Conservation (phyloP, 1,284 basidiomycete species). For the Leccinum idahoense region DNA sequence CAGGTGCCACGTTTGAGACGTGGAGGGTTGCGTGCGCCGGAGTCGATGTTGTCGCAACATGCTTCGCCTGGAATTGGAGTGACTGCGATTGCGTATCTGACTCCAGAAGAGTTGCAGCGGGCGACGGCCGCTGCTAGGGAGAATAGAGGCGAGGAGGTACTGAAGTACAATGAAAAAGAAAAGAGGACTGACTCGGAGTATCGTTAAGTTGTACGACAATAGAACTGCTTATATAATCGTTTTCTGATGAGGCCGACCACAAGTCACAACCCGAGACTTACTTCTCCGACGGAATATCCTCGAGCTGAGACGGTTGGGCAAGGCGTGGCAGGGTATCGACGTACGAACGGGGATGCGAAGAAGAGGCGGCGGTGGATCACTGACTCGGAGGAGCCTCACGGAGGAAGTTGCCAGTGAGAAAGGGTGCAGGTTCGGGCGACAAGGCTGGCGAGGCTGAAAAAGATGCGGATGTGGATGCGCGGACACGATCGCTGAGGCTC, state of each 20-base stretch:
- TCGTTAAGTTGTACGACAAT: no score
- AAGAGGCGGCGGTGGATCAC: constrained; percentile 61
- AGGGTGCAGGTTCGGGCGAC: constrained; percentile 30
- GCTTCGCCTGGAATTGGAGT: constrained; percentile 33
- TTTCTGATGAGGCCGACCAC: no score
- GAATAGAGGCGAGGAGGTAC: constrained; percentile 8
- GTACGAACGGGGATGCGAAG: constrained; percentile 75
- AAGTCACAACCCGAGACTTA: no score
- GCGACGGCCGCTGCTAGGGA: constrained; percentile 10
- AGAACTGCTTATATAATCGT: no score
- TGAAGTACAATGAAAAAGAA: constrained; percentile 2
- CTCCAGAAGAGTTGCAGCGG: constrained; percentile 21
- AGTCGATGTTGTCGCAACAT: constrained; percentile 45
- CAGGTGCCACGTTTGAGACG: constrained; percentile 49
- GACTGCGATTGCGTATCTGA: constrained; percentile 19
- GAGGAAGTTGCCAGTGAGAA: constrained; percentile 36
- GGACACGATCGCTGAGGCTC: constrained; percentile 63
- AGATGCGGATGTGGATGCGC: constrained; percentile 25
- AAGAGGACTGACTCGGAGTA: constrained; percentile 46
- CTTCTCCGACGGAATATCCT: constrained; percentile 39
- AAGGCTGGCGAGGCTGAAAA: constrained; percentile 24
- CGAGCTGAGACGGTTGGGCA: constrained; percentile 76
- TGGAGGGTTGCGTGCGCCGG: constrained; percentile 55
- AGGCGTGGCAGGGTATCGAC: constrained; percentile 81
- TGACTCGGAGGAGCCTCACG: constrained; percentile 39